These are phyloP conservation scores for Ascochyta koolunga DNA, from an alignment of 2,329 filamentous ascomycete genomes.

Conservation along the genomic window DNA sequence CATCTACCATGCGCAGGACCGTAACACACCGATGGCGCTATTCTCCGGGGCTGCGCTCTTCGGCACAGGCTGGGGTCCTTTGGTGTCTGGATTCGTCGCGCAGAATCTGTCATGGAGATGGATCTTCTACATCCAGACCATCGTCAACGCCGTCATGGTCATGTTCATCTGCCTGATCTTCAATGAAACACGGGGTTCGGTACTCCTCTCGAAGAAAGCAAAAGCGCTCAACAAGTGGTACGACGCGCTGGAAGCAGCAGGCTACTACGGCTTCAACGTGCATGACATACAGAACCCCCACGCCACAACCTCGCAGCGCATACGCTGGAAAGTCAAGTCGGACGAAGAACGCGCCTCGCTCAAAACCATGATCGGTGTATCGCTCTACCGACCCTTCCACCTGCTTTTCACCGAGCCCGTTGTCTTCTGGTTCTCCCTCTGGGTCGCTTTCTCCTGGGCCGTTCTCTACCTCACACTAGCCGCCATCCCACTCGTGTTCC, in stretches of 20 bases:
- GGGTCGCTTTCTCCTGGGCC: constrained; percentile 90
- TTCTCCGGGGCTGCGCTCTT: constrained; percentile 81
- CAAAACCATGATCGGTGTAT: constrained; percentile 72
- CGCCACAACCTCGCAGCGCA: constrained; percentile 55
- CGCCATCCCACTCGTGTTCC: constrained; percentile 79
- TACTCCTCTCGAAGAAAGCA: constrained; percentile 79
- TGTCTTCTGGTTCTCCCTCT: constrained; percentile 85
- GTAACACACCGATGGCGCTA: constrained; percentile 88
- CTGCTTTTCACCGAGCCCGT: constrained; percentile 77
- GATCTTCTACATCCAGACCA: constrained; percentile 87
- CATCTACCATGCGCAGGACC: constrained; percentile 76
- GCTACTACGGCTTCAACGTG: constrained; percentile 63
- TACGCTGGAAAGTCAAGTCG: constrained; percentile 79
- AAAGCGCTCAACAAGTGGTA: constrained; percentile 79
- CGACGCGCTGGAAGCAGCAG: constrained; percentile 70
- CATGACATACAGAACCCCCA: constrained; percentile 25
- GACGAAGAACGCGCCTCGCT: constrained; percentile 78
- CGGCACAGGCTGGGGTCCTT: constrained; percentile 79
- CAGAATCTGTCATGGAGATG: constrained; percentile 76
- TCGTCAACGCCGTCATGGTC: constrained; percentile 69
- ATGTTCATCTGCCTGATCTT: constrained; percentile 71
- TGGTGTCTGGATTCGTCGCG: constrained; percentile 73
- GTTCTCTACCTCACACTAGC: constrained; percentile 85
- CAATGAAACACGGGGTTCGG: constrained; percentile 80
- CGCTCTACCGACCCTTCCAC: constrained; percentile 77